Evolutionary conservation across 768 basidiomycete genomes (phyloP), one percentile per base, ranked within the genome.

Genomic region (Lentinula sp.): DNA sequence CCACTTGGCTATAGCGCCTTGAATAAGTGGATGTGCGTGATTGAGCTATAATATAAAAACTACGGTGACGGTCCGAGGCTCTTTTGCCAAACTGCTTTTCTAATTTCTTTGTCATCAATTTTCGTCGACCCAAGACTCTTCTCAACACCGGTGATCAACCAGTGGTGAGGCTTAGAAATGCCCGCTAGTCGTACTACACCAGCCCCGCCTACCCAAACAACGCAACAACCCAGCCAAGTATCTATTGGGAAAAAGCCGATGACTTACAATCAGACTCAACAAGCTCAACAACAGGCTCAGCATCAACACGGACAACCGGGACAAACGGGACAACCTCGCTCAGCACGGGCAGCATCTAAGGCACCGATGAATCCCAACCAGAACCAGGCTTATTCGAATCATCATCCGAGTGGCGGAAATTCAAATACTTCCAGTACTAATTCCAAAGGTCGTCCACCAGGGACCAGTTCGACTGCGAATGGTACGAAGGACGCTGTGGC

Each of bases 231-330:
- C 39, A 88, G 85, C 62, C 90, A 91, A 56, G 84, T 93, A 15
- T 92, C 93, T 23, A 91, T 91, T 65, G 93, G 93, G 66, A 96
- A 96, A 78, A 91, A 93, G 69, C 93, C 93, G 35, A 95, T 95
- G 93, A 80, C 87, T 2, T 93, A 93, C 70, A 73, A 75, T 34
- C 70, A 65, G n/a, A 73, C 69, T 64, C 74, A 62, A 60, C 72
- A 56, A 64, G 72, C 64, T 64, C 76, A 61, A 70, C 78, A 61
- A n/a, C 70, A 54, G 32, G 28, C 28, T 28, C 69, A 65, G 61
- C 70, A 60, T 15, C 72, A 73, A 63, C 74, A 73, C 4, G 15
- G 40, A 11, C 37, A 37, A 56, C 18, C 31, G 4, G 32, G 28
- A 16, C 52, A 37, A 48, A 40, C 45, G 9, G 37, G 37, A n/a